These are phyloP conservation scores for Claviceps maximensis DNA, from an alignment of 2,329 filamentous ascomycete genomes.

Conservation along the genomic window DNA sequence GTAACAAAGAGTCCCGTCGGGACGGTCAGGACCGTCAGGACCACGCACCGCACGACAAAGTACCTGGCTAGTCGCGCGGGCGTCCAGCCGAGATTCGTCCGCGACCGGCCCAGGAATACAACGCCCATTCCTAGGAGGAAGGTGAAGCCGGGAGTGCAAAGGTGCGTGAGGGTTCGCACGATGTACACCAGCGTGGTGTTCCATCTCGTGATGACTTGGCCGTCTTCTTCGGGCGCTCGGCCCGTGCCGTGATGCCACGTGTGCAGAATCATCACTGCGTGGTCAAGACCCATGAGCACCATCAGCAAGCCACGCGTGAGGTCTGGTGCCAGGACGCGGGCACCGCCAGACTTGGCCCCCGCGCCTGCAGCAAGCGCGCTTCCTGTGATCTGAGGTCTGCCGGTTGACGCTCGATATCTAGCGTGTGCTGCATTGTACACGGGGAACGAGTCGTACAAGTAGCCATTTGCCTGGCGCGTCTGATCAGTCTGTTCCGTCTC, in stretches of 20 bases:
- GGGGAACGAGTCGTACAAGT: constrained; percentile 10
- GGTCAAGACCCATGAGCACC: constrained; percentile 31
- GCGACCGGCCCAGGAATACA: constrained; percentile 30
- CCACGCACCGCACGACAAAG: constrained; percentile 23
- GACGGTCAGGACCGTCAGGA: constrained; percentile 22
- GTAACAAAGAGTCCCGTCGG: constrained; percentile 20
- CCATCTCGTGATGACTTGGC: constrained; percentile 21
- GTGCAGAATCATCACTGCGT: constrained; percentile 24
- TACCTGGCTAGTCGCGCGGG: constrained; percentile 21
- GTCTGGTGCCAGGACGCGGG: constrained; percentile 28
- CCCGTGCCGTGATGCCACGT: constrained; percentile 29
- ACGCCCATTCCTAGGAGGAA: constrained; percentile 33
- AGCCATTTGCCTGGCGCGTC: constrained; percentile 4
- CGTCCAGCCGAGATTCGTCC: constrained; percentile 26
- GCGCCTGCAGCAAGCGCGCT: not conserved
- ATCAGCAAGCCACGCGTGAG: constrained; percentile 31
- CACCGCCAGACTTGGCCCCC: not conserved
- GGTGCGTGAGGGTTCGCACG: constrained; percentile 29
- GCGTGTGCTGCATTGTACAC: constrained; percentile 2
- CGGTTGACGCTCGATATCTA: not conserved
- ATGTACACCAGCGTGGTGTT: constrained; percentile 24
- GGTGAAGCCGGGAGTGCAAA: constrained; percentile 32
- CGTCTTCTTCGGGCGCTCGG: constrained; percentile 22
- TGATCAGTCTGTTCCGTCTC: not conserved
- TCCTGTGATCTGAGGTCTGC: not conserved